A percentile compares a stretch with the other conserved stretches of the same genome.
phyloP scores from a whole-genome alignment of 805 yeast species.

The Myxozyma nipponensis region DNA sequence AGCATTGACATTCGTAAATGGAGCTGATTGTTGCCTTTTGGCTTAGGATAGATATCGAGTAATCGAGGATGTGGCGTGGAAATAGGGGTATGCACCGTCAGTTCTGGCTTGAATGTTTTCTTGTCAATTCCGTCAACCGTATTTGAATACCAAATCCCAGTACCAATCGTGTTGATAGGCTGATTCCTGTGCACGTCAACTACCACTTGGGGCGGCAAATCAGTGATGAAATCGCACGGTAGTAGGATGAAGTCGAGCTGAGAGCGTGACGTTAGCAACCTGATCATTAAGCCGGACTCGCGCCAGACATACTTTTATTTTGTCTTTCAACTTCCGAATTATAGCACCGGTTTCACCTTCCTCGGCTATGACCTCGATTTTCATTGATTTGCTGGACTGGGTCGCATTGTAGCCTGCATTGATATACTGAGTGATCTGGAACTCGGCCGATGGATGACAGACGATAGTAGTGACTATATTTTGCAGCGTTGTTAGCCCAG shows the following conservation, averaged over 20 bases:
- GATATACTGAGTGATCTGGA: conserved; percentile 41
- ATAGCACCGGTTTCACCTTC: conserved; percentile 61
- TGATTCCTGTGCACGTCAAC: conserved; percentile 78
- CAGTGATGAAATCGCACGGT: conserved; percentile 93
- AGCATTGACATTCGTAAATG: conserved; percentile 79
- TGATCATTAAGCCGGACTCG: no score
- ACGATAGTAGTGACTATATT: conserved; percentile 43
- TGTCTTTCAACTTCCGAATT: conserved; percentile 45
- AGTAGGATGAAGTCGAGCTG: conserved; percentile 64
- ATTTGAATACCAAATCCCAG: conserved; percentile 74
- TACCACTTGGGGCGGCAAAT: conserved; percentile 83
- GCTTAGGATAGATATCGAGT: conserved; percentile 65
- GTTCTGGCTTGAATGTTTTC: conserved; percentile 48
- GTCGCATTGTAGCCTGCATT: conserved; percentile 22
- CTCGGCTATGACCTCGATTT: conserved; percentile 53
- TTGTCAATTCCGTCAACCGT: conserved; percentile 72
- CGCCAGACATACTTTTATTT: conserved; percentile 29
- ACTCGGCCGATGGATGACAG: conserved; percentile 48
- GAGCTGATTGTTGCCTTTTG: conserved; percentile 49
- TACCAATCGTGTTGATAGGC: conserved; percentile 62
- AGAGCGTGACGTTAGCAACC: no score
- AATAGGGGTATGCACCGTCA: conserved; percentile 39
- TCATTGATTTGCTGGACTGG: conserved; percentile 40
- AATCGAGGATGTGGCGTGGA: conserved; percentile 44
- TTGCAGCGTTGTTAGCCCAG: not conserved